A percentile compares a stretch with the other conserved stretches of the same genome.
Conservation (phyloP, 208 protist species). For the Novymonas esmeraldas region DNA sequence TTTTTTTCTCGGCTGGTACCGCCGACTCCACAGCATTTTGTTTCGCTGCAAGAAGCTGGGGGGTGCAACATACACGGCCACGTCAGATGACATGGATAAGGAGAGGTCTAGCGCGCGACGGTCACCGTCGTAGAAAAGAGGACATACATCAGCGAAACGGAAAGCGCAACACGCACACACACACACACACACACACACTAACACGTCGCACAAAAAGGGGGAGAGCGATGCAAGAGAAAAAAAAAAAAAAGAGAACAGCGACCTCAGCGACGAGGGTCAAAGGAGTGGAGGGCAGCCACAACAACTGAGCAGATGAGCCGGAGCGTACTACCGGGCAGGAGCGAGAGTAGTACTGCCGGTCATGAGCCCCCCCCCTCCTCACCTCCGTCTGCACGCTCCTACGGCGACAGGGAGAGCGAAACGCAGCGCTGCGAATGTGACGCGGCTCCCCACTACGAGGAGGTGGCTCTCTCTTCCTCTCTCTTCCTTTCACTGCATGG, state of each 20-base stretch:
- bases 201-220: slow-evolving; percentile 26
- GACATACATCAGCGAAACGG: slow-evolving; percentile 15
- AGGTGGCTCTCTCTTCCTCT: background rate
- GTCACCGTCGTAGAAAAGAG: slow-evolving; percentile 11
- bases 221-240: slow-evolving; percentile 5
- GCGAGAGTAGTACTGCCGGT: no score
- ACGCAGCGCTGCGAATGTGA: no score
- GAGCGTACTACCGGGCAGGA: no score
- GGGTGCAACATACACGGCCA: no score
- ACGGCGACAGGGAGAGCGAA: no score
- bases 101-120: background rate
- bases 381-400: no score
- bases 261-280: no score
- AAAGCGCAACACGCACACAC: background rate
- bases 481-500: background rate
- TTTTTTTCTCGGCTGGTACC: background rate
- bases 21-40: background rate
- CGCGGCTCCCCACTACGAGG: no score
- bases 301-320: no score
- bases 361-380: no score
- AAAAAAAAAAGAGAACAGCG: background rate
- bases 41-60: no score
- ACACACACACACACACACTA: background rate
- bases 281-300: no score
- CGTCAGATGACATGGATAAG: slow-evolving; percentile 4